Evolutionary conservation across 768 basidiomycete species (phyloP), one percentile per base, ranked within the genome.

Genomic region (Mrakia frigida): DNA sequence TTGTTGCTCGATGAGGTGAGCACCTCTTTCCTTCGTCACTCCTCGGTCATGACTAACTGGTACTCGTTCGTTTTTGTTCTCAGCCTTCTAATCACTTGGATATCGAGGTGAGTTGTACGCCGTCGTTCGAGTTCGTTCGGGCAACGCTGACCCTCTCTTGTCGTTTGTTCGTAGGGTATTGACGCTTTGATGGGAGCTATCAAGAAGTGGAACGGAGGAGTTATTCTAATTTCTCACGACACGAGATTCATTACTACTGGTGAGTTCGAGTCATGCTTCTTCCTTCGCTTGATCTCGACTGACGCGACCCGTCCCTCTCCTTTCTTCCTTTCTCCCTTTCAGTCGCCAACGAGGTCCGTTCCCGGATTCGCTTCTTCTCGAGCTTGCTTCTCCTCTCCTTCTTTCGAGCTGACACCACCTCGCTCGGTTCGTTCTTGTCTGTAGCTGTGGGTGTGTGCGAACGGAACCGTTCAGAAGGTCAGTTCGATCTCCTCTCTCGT

Each of bases 31-130:
- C 41, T 28, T 70, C 16, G 16, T n/a, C 33, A 65, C 78, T 67
- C 61, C 46, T 18, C 46, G 31, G 21, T 25, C 68, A n/a, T n/a
- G 52, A 25, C 68, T 68, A 7, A 70, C n/a, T 23, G 65, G 28
- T 31, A 46, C 35, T 25, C 39, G n/a, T n/a, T 56, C 33, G 16
- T 78, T 46, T 7, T 43, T 31, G 31, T 39, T 43, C 78, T 56
- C 79, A 91, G 90, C 94, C 94, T 74, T 94, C 93, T 80, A 96
- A 96, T 86, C 95, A 96, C 84, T 86, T 95, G 81, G 94, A 96
- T 91, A 93, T 95, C 77, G 92, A 93, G 86, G 91, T 90, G 76
- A 74, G 83, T 78, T 21, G n/a, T 68, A 74, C 35, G n/a, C 39
- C 50, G 74, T 18, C 28, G 52, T 67, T 21, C 56, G 28, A 25